These are phyloP conservation scores for Aaosphaeria arxii DNA, from an alignment of 2,329 filamentous ascomycete genomes.

Conservation along the genomic window DNA sequence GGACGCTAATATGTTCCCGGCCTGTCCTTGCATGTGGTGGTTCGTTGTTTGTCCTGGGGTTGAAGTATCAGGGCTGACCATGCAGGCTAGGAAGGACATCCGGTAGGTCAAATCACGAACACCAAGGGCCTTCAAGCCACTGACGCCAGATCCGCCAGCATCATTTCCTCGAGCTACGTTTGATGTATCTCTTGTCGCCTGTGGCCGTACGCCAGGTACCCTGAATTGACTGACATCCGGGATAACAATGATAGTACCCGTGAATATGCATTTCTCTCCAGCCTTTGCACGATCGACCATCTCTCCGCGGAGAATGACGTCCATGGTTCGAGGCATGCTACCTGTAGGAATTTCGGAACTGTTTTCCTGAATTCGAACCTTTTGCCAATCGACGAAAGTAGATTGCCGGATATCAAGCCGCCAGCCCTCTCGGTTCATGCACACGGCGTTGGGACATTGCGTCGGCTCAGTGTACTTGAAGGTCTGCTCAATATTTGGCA, in stretches of 20 bases:
- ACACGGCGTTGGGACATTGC: slow-evolving; percentile 85
- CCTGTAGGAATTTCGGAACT: slow-evolving; percentile 97
- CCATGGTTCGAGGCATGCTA: slow-evolving; percentile 97
- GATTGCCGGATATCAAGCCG: slow-evolving; percentile 94
- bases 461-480: slow-evolving; percentile 97
- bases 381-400: slow-evolving; percentile 99
- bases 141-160: slow-evolving; percentile 78
- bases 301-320: slow-evolving; percentile 92
- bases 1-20: slow-evolving; percentile 79
- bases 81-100: slow-evolving; percentile 93
- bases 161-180: slow-evolving; percentile 72
- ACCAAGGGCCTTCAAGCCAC: slow-evolving; percentile 85
- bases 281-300: slow-evolving; percentile 97
- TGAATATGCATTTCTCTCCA: slow-evolving; percentile 97
- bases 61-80: slow-evolving; percentile 86
- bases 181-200: slow-evolving; percentile 78
- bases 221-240: slow-evolving; percentile 95
- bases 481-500: slow-evolving; percentile 92
- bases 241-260: slow-evolving; percentile 91
- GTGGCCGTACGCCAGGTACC: slow-evolving; percentile 79
- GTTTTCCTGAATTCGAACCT: slow-evolving; percentile 96
- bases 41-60: slow-evolving; percentile 72
- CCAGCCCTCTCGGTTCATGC: slow-evolving; percentile 90
- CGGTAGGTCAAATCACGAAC: slow-evolving; percentile 94
- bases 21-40: slow-evolving; percentile 67